Base-by-base conservation (phyloP, 129 eudicot species). In the Saussurea involucrata region DNA sequence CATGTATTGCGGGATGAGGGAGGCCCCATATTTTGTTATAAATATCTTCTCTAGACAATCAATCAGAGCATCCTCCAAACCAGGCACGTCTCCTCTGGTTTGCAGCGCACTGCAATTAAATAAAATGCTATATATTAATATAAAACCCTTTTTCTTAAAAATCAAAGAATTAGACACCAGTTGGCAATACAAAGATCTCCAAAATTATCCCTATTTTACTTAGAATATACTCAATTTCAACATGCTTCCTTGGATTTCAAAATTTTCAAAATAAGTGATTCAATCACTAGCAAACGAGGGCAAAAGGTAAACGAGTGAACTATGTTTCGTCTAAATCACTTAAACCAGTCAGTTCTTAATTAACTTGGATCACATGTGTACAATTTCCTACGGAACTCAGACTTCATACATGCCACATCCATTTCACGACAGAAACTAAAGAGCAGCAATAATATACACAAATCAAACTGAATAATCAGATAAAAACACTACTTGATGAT, bases 1-100 rank as follows among this genome's bases (percentile, higher is more conserved):
- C 98, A 91, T 94, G 81, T 71, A 91, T 64, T 91, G 90, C 1
- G 98, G 96, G 61, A 94, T 89, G 84, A 94, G 93, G 13, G 98
- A 89, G 34, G 97, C 95, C 31, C 96, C 98, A 73, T 91, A 91
- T 31, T 87, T 91, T 4, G 98, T 89, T 77, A n/a, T 83, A 80
- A 94, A 94, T 63, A 94, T 73, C 88, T 91, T 89, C 31, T 94
- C 98, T 53, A 91, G 81, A 83, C 92, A 89, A 73, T 79, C 87
- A 73, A 89, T 85, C 83, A 94, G 63, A 2, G 92, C 88, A 83
- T 78, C 83, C 66, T 89, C 96, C 57, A 94, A 77, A 46, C 90
- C 96, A 33, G 96, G 92, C 34, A 89, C 86, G 55, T 89, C 90
- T 72, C 84, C 90, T 37, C 75, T 86, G 5, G 92, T 91, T 84